Conservation (phyloP, 441 rosid genomes). For the Dalechampia spathulata region DNA sequence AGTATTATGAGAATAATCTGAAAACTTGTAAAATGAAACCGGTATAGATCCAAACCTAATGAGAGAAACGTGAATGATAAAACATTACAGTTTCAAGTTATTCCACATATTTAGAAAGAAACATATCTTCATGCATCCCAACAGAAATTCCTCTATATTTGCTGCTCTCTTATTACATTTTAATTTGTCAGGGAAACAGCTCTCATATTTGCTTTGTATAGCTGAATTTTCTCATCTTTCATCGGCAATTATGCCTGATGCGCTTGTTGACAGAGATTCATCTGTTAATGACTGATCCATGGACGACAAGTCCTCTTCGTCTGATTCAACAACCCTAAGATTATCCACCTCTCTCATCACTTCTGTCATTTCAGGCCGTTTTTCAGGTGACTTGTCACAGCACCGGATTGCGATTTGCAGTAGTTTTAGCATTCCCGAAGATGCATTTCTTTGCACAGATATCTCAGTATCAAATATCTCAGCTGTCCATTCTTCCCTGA, state of each 20-base stretch:
- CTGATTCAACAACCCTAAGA: constrained; percentile 22
- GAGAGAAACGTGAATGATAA: no score
- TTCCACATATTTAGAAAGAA: no score
- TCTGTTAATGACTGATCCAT: constrained; percentile 38
- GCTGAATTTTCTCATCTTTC: constrained; percentile 4
- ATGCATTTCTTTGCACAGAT: constrained; percentile 31
- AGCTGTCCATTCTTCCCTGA: constrained; percentile 62
- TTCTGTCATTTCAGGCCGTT: constrained; percentile 48
- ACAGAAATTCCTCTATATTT: no score
- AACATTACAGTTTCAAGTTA: no score
- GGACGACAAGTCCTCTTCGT: constrained; percentile 33
- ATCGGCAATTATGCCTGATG: constrained; percentile 11
- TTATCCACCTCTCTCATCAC: constrained; percentile 37
- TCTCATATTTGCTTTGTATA: no score
- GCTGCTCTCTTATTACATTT: no score
- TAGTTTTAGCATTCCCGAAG: constrained; percentile 38
- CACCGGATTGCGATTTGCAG: constrained; percentile 44
- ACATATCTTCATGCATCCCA: no score
- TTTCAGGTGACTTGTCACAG: constrained; percentile 40
- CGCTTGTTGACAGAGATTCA: constrained; percentile 33
- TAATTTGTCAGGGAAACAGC: no score
- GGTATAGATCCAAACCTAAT: no score
- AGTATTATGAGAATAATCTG: no score
- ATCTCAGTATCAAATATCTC: constrained; percentile 57
- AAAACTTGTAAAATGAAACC: no score